Evolutionary conservation across 257 asterid genomes (phyloP).

Genomic region (Apocynum venetum): DNA sequence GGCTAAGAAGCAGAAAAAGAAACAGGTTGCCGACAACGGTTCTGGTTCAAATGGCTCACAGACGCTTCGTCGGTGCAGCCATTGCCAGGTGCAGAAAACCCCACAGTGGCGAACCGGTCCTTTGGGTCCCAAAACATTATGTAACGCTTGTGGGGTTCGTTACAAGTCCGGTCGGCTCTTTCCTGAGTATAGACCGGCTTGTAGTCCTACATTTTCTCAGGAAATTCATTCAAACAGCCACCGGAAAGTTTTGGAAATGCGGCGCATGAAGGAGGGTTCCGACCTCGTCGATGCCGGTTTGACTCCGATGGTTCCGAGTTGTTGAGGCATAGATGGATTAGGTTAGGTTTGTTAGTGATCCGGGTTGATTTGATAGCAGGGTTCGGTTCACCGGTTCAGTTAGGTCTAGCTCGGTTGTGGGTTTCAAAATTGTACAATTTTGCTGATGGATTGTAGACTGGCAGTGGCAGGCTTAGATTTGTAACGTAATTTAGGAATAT

Average conservation of each 20-base stretch:
- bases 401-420: slow-evolving; percentile 18
- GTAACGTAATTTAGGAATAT: slow-evolving; percentile 15
- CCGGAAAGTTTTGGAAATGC: slow-evolving; percentile 38
- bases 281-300: slow-evolving; percentile 21
- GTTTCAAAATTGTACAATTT: slow-evolving; percentile 24
- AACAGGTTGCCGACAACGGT: slow-evolving; percentile 13
- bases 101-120: slow-evolving; percentile 45
- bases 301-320: slow-evolving; percentile 20
- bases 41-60: slow-evolving; percentile 14
- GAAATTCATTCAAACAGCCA: slow-evolving; percentile 35
- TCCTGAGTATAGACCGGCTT: slow-evolving; percentile 43
- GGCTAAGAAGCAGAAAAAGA: slow-evolving; percentile 25
- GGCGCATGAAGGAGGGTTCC: slow-evolving; percentile 28
- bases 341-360: slow-evolving; percentile 12
- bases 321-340: slow-evolving; percentile 11
- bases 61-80: slow-evolving; percentile 29
- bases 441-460: slow-evolving; percentile 17
- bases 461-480: slow-evolving; percentile 11
- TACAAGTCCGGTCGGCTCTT: slow-evolving; percentile 37
- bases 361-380: background rate
- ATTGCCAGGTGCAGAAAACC: slow-evolving; percentile 34
- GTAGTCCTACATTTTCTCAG: slow-evolving; percentile 37
- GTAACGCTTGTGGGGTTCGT: slow-evolving; percentile 47
- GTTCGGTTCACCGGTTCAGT: slow-evolving; percentile 2
- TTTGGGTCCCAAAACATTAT: slow-evolving; percentile 35